Evolutionary conservation across 225 moss, liverwort and hornwort genomes (phyloP).

Genomic region (Neckera pumila): DNA sequence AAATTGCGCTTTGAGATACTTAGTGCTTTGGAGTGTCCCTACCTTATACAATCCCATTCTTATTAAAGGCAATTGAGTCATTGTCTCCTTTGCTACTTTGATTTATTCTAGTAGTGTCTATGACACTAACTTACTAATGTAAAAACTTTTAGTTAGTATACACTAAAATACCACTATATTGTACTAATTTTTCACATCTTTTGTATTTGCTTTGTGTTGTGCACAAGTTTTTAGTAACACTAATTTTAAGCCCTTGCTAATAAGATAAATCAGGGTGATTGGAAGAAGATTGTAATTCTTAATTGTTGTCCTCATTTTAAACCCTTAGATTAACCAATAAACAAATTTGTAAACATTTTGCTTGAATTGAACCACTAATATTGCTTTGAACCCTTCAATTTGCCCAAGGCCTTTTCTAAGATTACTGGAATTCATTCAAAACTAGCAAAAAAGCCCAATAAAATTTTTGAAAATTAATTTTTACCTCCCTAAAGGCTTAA

Average conservation of each 20-base stretch:
- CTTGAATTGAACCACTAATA: neutral
- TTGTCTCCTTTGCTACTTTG: neutral
- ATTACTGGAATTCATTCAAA: neutral
- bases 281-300: neutral
- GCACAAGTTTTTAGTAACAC: neutral
- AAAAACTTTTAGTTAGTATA: fast-evolving
- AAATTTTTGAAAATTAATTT: too few relatives aligned
- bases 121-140: neutral
- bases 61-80: neutral
- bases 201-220: neutral
- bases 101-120: neutral
- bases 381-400: neutral
- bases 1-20: neutral
- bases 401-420: neutral
- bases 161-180: neutral
- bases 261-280: neutral
- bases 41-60: neutral
- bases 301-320: too few relatives aligned
- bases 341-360: neutral
- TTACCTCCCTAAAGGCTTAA: too few relatives aligned
- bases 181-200: too few relatives aligned
- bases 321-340: neutral
- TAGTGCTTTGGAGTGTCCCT: neutral
- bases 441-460: neutral
- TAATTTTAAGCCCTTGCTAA: neutral